phyloP scores from a whole-genome alignment of 139 green algal genomes.

The Tetraselmis chui region DNA sequence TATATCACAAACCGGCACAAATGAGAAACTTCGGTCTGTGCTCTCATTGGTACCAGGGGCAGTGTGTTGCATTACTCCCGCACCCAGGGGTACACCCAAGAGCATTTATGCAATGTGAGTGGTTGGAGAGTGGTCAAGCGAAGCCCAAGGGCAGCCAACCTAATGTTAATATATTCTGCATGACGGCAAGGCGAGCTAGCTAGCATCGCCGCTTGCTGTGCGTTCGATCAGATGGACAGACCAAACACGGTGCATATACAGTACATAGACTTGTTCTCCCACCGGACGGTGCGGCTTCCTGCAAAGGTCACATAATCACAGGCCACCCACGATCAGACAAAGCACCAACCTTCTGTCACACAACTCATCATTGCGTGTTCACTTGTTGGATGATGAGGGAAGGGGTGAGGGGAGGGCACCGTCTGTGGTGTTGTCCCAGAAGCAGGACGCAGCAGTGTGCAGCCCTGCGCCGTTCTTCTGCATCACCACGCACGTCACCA shows the following conservation, averaged over 20 bases:
- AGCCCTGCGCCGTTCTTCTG: slow-evolving; percentile 70
- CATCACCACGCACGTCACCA: slow-evolving; percentile 71
- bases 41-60: too few species aligned
- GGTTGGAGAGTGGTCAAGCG: too few species aligned
- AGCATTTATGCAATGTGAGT: too few species aligned
- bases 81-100: too few species aligned
- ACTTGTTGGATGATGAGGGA: neutral
- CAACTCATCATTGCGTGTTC: neutral
- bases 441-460: slow-evolving; percentile 65
- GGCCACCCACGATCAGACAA: neutral
- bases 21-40: too few species aligned
- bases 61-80: too few species aligned
- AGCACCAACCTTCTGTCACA: neutral
- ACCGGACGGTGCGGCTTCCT: slow-evolving; percentile 67
- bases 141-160: too few species aligned
- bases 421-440: slow-evolving; percentile 63
- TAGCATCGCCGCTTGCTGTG: too few species aligned
- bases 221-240: slow-evolving; percentile 57
- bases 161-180: too few species aligned
- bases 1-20: too few species aligned
- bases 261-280: slow-evolving; percentile 85
- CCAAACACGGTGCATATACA: slow-evolving; percentile 78
- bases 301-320: neutral
- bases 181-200: too few species aligned
- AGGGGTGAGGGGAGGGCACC: neutral